Evolutionary conservation across 1,284 basidiomycete genomes (phyloP).

Genomic region (Ustilago vetiveriae): DNA sequence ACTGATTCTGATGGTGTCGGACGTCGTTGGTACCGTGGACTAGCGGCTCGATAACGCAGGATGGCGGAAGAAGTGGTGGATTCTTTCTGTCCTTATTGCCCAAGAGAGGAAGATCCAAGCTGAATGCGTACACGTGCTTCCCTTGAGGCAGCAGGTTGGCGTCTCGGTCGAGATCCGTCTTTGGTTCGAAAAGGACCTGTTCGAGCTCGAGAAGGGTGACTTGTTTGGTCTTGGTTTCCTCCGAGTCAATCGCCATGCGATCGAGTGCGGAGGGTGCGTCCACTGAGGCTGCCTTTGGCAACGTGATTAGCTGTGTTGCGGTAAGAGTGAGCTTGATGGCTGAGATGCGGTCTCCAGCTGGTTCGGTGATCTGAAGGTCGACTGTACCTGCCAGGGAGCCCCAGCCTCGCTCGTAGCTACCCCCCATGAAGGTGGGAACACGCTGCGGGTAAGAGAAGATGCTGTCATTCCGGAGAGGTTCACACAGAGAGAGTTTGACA

Average conservation of each 20-base stretch:
- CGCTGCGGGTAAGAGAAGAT: constrained; percentile 52
- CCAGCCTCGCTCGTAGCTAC: constrained; percentile 48
- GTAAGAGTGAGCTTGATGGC: constrained; percentile 51
- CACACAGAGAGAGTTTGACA: background rate
- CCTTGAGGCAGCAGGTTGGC: constrained; percentile 35
- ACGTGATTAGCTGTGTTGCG: constrained; percentile 24
- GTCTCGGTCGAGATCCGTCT: constrained; percentile 16
- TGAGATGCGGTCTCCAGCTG: constrained; percentile 37
- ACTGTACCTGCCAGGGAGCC: constrained; percentile 52
- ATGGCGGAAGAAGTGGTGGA: constrained; percentile 24
- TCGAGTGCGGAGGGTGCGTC: constrained; percentile 32
- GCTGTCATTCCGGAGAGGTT: background rate
- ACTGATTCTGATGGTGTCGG: constrained; percentile 14
- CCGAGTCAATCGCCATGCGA: constrained; percentile 17
- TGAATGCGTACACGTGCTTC: constrained; percentile 42
- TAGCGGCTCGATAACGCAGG: constrained; percentile 40
- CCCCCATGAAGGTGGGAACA: constrained; percentile 60
- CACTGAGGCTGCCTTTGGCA: constrained; percentile 31
- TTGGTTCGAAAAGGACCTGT: constrained; percentile 33
- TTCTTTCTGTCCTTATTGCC: constrained; percentile 25
- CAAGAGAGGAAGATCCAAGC: constrained; percentile 37
- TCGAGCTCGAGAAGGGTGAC: constrained; percentile 52
- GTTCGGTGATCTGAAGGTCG: constrained; percentile 29
- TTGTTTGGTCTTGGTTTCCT: constrained; percentile 41
- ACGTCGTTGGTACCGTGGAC: constrained; percentile 21